Evolutionary conservation across 1,284 basidiomycete species (phyloP).

Genomic region (Apiotrichum sp.): DNA sequence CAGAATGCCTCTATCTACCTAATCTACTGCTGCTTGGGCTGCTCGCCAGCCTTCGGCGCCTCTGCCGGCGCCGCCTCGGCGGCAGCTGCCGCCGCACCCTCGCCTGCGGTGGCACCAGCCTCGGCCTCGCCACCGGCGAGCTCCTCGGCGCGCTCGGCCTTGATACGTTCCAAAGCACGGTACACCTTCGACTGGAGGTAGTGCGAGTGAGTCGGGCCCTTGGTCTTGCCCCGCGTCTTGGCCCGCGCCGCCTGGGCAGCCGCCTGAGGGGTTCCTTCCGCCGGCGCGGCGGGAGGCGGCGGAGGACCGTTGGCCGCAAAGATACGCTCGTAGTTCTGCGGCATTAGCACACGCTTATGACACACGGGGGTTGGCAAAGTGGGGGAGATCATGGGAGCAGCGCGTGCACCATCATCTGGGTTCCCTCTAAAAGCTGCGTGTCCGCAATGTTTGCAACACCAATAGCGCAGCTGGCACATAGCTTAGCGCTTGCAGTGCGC

Average conservation of each 20-base stretch:
- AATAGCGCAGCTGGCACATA: too few species aligned
- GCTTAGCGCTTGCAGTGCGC: too few species aligned
- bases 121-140: conserved; percentile 11
- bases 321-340: conserved; percentile 83
- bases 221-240: conserved; percentile 14
- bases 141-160: conserved; percentile 36
- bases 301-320: conserved; percentile 78
- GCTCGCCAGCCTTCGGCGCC: background rate
- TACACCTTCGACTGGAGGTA: conserved; percentile 97
- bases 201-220: conserved; percentile 58
- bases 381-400: too few species aligned
- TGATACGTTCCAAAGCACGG: conserved; percentile 83
- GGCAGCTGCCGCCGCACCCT: conserved; percentile 13
- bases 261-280: conserved; percentile 48
- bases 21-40: background rate
- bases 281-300: conserved; percentile 51
- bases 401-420: too few species aligned
- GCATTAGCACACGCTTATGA: background rate
- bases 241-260: conserved; percentile 32
- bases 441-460: too few species aligned
- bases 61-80: conserved; percentile 7
- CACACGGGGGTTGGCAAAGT: too few species aligned
- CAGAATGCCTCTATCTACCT: background rate
- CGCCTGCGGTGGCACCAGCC: conserved; percentile 16
- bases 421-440: too few species aligned